These are phyloP conservation scores for Corchorus olitorius DNA, from an alignment of 345 rosid species.

Conservation along the genomic window DNA sequence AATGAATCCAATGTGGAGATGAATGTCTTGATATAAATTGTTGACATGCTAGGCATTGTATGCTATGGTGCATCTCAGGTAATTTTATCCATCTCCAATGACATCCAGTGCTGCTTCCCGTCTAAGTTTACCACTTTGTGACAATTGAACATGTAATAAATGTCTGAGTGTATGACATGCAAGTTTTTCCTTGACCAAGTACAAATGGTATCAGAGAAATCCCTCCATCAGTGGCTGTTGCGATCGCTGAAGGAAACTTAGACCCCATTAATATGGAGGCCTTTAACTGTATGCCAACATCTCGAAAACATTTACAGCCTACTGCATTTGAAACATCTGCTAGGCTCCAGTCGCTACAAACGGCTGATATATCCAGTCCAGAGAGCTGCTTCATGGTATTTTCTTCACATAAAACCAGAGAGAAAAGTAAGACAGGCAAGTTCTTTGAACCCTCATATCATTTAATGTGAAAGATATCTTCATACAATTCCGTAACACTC, in stretches of 20 bases:
- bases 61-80: background rate
- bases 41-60: background rate
- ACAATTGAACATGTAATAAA: background rate
- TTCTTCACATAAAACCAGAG: constrained; percentile 32
- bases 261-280: constrained; percentile 76
- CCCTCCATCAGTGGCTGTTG: constrained; percentile 67
- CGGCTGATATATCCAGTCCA: constrained; percentile 15
- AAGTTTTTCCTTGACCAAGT: constrained; percentile 31
- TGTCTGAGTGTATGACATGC: background rate
- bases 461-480: background rate
- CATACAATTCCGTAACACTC: background rate
- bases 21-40: background rate
- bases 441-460: background rate
- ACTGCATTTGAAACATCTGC: constrained; percentile 19
- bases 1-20: background rate
- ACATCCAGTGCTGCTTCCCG: background rate
- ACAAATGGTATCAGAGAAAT: constrained; percentile 52
- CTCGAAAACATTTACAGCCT: constrained; percentile 21
- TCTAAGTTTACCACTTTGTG: background rate
- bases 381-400: constrained; percentile 33
- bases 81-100: background rate
- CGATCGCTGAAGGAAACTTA: constrained; percentile 75
- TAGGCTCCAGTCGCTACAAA: constrained; percentile 35
- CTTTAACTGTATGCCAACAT: constrained; percentile 41
- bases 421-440: constrained; percentile 37